phyloP scores from a whole-genome alignment of 805 yeast genomes.

The Kuraishia cidri region DNA sequence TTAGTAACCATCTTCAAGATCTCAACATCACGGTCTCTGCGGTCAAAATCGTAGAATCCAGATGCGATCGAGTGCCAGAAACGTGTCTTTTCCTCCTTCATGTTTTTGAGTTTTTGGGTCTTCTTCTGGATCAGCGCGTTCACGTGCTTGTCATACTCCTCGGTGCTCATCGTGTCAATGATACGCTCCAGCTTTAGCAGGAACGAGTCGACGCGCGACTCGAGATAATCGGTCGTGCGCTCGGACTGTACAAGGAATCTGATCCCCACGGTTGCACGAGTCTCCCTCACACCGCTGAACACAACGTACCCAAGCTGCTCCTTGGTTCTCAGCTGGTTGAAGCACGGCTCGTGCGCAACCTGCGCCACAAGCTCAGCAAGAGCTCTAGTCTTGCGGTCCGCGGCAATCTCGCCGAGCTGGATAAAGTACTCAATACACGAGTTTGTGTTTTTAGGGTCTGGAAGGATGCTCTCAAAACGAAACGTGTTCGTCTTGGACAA shows the following conservation, averaged over 20 bases:
- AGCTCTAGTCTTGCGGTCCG: slow-evolving; percentile 33
- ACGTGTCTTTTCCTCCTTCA: slow-evolving; percentile 64
- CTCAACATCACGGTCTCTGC: slow-evolving; percentile 47
- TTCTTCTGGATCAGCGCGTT: slow-evolving; percentile 59
- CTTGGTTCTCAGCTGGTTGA: slow-evolving; percentile 81
- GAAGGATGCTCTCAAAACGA: slow-evolving; percentile 40
- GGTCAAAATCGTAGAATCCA: slow-evolving; percentile 73
- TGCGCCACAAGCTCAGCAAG: slow-evolving; percentile 61
- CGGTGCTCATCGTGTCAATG: slow-evolving; percentile 43
- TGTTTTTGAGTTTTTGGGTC: slow-evolving; percentile 64
- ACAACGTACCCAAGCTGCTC: slow-evolving; percentile 96
- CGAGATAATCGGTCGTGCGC: slow-evolving; percentile 63
- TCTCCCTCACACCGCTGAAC: slow-evolving; percentile 60
- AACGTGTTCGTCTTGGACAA: slow-evolving; percentile 28
- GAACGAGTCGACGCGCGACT: slow-evolving; percentile 67
- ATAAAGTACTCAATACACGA: slow-evolving; percentile 75
- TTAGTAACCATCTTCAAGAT: slow-evolving; percentile 44
- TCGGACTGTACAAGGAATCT: slow-evolving; percentile 81
- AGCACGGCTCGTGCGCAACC: slow-evolving; percentile 78
- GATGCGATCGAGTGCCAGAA: slow-evolving; percentile 60
- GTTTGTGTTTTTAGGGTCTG: slow-evolving; percentile 67
- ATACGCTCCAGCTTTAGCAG: slow-evolving; percentile 35
- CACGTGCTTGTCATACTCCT: slow-evolving; percentile 62
- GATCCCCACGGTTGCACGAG: slow-evolving; percentile 66
- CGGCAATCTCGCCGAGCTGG: slow-evolving; percentile 49